A percentile compares a stretch with the other conserved stretches of the same genome.
These are phyloP conservation scores for Cadophora luteo-olivacea DNA, from an alignment of 2,329 filamentous ascomycete genomes.

Conservation along the genomic window DNA sequence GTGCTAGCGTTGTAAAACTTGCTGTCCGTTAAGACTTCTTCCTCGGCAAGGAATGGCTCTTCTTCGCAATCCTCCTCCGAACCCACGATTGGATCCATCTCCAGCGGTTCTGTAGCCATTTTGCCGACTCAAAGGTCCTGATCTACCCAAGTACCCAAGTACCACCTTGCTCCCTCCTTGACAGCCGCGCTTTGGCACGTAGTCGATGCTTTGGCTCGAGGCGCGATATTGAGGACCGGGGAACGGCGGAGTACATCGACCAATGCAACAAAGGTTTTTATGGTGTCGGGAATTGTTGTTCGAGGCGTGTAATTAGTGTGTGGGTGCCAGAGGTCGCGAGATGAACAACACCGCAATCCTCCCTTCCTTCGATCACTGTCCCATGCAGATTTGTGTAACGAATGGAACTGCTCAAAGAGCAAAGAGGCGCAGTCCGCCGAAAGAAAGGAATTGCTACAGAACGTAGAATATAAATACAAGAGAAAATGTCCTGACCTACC, in stretches of 20 bases:
- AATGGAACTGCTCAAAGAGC: not conserved
- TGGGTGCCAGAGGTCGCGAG: not conserved
- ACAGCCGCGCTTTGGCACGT: not conserved
- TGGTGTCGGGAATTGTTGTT: not conserved
- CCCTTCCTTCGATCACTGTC: not conserved
- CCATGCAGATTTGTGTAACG: not conserved
- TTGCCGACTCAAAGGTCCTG: not conserved
- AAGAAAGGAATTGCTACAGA: not conserved
- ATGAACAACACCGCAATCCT: not conserved
- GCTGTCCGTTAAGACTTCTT: conserved; percentile 17
- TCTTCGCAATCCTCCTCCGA: conserved; percentile 18
- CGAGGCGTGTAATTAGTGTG: not conserved
- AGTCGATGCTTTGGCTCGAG: too few species aligned
- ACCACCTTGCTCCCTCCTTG: not conserved
- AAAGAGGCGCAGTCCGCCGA: not conserved
- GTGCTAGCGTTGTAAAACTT: conserved; percentile 14
- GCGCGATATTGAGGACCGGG: too few species aligned
- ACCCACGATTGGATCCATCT: conserved; percentile 20
- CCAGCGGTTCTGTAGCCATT: conserved; percentile 20
- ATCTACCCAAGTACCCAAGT: not conserved
- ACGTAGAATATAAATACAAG: not conserved
- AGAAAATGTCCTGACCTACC: conserved; percentile 11
- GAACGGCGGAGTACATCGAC: not conserved
- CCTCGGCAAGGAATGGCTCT: conserved; percentile 26
- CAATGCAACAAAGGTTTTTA: too few species aligned